Conservation (phyloP, 202 grass and related monocot species). For the Schoenoplectus triqueter region DNA sequence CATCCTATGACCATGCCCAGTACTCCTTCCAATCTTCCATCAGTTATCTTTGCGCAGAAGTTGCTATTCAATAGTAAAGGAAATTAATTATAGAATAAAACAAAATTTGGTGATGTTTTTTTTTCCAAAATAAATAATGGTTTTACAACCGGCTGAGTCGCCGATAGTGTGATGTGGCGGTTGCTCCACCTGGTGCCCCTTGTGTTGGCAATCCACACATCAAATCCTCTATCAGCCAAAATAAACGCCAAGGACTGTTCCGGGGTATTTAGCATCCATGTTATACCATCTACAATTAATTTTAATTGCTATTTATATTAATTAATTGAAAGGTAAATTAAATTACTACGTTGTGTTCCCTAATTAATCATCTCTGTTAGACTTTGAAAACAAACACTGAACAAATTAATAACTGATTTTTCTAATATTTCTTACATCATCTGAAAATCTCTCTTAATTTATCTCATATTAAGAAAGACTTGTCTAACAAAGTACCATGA, state of each 20-base stretch:
- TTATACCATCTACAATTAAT: slow-evolving; percentile 56
- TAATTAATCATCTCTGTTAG: background rate
- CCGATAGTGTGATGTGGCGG: slow-evolving; percentile 58
- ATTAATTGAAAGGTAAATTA: slow-evolving; percentile 1
- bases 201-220: slow-evolving; percentile 83
- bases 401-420: background rate
- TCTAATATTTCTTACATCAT: background rate
- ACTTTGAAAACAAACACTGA: background rate
- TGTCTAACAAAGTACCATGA: slow-evolving; percentile 45
- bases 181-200: slow-evolving; percentile 78
- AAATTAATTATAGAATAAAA: background rate
- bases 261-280: slow-evolving; percentile 71
- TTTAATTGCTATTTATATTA: background rate
- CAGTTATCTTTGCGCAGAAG: background rate
- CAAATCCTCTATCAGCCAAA: slow-evolving; percentile 72
- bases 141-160: slow-evolving; percentile 45
- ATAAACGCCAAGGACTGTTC: slow-evolving; percentile 72
- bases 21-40: slow-evolving; percentile 38
- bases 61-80: too few species aligned
- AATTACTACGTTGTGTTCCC: background rate
- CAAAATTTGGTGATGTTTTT: background rate
- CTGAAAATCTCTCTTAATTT: background rate
- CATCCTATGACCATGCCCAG: slow-evolving; percentile 58
- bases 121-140: slow-evolving; percentile 5
- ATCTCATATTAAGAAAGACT: background rate